Percentiles rank a stretch among this genome's conserved stretches.
Evolutionary conservation across 352 stramenopile genomes (phyloP).

Genomic region (Phytophthora cryptogea): DNA sequence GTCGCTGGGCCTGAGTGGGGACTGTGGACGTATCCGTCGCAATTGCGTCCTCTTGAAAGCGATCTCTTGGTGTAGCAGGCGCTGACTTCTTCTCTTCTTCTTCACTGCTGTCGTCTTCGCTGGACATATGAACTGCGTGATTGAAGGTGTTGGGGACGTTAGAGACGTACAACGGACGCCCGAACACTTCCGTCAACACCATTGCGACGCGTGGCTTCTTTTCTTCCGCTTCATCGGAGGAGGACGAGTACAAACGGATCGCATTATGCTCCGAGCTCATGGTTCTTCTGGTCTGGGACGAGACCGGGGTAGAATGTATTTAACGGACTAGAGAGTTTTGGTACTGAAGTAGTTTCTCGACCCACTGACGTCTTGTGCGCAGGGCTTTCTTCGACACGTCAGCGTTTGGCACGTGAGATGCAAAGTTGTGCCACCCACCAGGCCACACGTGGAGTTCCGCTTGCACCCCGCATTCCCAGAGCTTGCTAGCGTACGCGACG

Average conservation of each 20-base stretch:
- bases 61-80: not conserved
- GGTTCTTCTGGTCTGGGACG: conserved; percentile 3
- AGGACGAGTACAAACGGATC: conserved; percentile 12
- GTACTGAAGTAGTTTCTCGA: conserved; percentile 14
- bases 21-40: conserved; percentile 5
- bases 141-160: too few species aligned
- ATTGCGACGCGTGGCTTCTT: not conserved
- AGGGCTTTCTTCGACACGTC: conserved; percentile 30
- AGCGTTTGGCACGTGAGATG: conserved; percentile 16
- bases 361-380: conserved; percentile 24
- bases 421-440: conserved; percentile 33
- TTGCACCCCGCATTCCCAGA: conserved; percentile 25
- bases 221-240: conserved; percentile 6
- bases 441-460: conserved; percentile 33
- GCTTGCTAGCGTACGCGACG: conserved; percentile 28
- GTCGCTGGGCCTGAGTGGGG: conserved; percentile 1
- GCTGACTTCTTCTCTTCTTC: conserved; percentile 8
- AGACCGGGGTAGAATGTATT: not conserved
- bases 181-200: not conserved
- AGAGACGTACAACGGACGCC: not conserved
- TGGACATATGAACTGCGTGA: not conserved
- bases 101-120: conserved; percentile 4
- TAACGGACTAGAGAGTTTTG: not conserved
- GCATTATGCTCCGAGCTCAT: conserved; percentile 11
- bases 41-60: not conserved